These are phyloP conservation scores for Hypoxylon rubiginosum DNA, from an alignment of 2,329 filamentous ascomycete genomes.

Conservation along the genomic window DNA sequence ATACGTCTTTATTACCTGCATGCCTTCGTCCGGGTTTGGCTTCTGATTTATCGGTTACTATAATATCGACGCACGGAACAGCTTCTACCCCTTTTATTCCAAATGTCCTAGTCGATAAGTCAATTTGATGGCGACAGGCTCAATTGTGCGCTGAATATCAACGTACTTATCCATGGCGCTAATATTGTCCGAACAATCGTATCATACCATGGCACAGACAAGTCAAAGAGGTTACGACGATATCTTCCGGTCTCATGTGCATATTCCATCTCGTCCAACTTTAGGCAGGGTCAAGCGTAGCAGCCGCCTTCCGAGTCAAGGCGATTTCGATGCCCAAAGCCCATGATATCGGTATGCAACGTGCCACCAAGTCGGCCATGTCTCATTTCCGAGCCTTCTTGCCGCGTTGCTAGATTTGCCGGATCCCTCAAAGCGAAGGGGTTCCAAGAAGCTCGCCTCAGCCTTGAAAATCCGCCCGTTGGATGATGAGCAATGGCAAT, in stretches of 20 bases:
- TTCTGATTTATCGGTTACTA: conserved; percentile 6
- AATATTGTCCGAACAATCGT: conserved; percentile 20
- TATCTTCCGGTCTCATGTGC: conserved; percentile 15
- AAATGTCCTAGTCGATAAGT: background rate
- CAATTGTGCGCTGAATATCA: background rate
- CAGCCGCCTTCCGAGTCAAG: conserved; percentile 20
- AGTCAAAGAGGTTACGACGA: conserved; percentile 1
- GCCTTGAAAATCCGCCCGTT: background rate
- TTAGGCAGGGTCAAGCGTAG: conserved; percentile 14
- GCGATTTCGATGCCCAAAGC: conserved; percentile 22
- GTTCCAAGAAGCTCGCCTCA: conserved; percentile 8
- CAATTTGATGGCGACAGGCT: background rate
- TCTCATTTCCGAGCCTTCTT: conserved; percentile 1
- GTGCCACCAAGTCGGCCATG: conserved; percentile 22
- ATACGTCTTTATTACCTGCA: background rate
- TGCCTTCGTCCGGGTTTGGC: background rate
- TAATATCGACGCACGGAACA: conserved; percentile 6
- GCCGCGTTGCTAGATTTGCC: background rate
- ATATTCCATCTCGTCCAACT: conserved; percentile 12
- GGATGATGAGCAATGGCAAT: background rate
- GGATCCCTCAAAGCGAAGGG: conserved; percentile 2
- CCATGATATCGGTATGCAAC: conserved; percentile 28
- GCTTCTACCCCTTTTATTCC: background rate
- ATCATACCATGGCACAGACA: conserved; percentile 8
- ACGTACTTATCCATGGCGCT: conserved; percentile 10